Base-by-base conservation (phyloP, 768 basidiomycete species). In the Pleurotus pulmonarius region DNA sequence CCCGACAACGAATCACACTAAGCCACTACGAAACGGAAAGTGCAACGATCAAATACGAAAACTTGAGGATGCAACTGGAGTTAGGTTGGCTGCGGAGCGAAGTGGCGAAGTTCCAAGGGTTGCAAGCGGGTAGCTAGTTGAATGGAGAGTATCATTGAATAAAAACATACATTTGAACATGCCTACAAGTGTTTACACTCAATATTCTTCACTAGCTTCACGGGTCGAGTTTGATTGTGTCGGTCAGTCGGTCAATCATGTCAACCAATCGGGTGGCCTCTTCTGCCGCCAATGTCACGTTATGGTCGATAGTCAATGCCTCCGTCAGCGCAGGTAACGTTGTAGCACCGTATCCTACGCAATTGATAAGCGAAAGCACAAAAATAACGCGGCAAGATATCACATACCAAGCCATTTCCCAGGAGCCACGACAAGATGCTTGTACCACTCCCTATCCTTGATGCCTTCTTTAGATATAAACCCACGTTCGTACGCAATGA, bases 381-480 rank as follows among this genome's bases (percentile, higher is more conserved):
- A 11, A 24, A 37, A 20, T 38, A 11, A 22, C 13, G 34, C 15
- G 38, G 49, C 22, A 13, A 26, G 16, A n/a, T 68, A 78, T 60
- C 61, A 88, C 29, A 34, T 34, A 34, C 88, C 87, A 44, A 88
- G 83, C 83, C 87, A 87, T 68, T 90, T 86, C 43, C 92, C 93
- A 34, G 93, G 93, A 3, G 92, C 91, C 44, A 93, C 89, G 46
- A 81, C 92, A 15, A 92, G 77, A 70, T 94, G 88, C 64, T 76
- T 83, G 67, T 88, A 95, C 93, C 93, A 95, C 66, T 91, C 87
- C 34, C 89, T 78, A 49, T 86, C 83, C 61, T 84, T 84, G 59
- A 93, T 83, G 0, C 92, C 93, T 8, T 74, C 83, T 63, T 86
- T 75, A 5, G 83, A 83, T 57, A 94, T 88, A 67, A 95, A 91